Conservation (phyloP, 2,329 filamentous ascomycete genomes). For the Elsinoe ampelina region DNA sequence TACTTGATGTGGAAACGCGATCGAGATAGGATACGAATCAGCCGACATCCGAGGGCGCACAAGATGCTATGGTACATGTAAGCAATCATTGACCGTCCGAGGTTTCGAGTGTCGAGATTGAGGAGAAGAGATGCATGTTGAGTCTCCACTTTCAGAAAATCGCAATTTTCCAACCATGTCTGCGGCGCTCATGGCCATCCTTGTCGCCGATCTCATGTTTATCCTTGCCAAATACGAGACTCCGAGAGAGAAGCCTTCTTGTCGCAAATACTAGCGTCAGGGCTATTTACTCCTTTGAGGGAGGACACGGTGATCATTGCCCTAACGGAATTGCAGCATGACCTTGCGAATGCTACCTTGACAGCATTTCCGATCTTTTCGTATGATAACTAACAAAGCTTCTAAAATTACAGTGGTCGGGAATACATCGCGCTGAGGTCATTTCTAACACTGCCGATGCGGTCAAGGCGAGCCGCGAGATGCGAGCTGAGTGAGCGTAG, state of each 20-base stretch:
- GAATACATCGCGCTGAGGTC: background rate
- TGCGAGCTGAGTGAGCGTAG: background rate
- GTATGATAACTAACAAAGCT: background rate
- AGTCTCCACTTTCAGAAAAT: background rate
- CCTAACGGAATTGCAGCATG: background rate
- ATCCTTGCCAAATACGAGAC: background rate
- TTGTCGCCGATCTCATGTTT: background rate
- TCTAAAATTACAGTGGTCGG: constrained; percentile 2
- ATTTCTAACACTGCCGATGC: background rate
- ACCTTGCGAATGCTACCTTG: background rate
- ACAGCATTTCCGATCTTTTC: background rate
- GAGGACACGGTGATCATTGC: background rate
- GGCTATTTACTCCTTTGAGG: background rate
- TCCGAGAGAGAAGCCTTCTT: background rate
- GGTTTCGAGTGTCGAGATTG: background rate
- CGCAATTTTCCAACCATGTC: background rate
- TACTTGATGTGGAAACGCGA: background rate
- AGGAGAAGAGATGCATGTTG: background rate
- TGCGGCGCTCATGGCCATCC: background rate
- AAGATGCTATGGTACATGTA: too few relatives aligned
- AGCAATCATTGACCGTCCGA: background rate
- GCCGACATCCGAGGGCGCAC: background rate
- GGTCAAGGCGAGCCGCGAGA: constrained; percentile 1
- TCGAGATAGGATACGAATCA: background rate
- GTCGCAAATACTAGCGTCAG: background rate